These are phyloP conservation scores for Arctium lappa DNA, from an alignment of 129 eudicot genomes.

Conservation along the genomic window DNA sequence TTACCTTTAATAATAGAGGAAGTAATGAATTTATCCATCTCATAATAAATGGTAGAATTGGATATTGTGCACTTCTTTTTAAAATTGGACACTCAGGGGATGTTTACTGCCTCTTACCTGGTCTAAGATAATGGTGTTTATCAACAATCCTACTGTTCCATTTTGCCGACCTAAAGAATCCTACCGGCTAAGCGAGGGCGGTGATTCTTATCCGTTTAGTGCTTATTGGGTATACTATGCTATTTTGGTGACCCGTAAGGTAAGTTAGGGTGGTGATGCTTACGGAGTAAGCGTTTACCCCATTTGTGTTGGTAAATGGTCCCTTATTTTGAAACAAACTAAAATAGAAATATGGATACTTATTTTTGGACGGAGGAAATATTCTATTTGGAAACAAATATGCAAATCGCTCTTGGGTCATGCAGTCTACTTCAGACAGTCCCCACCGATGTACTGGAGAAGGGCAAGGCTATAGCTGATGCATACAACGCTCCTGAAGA, in stretches of 20 bases:
- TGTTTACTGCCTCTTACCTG: background rate
- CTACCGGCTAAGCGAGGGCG: background rate
- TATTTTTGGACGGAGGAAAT: background rate
- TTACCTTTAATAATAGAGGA: background rate
- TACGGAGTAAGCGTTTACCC: background rate
- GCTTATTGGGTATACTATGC: no score
- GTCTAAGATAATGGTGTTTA: background rate
- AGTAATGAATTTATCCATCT: background rate
- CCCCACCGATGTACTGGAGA: constrained; percentile 69
- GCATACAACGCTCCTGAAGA: constrained; percentile 60
- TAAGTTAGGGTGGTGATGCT: background rate
- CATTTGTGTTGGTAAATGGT: background rate
- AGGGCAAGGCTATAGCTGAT: constrained; percentile 78
- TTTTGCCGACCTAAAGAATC: background rate
- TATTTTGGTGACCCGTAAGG: background rate
- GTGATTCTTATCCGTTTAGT: no score
- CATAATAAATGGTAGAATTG: background rate
- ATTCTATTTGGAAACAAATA: background rate
- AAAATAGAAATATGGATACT: background rate
- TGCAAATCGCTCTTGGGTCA: background rate
- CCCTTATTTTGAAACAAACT: background rate
- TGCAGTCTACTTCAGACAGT: constrained; percentile 79
- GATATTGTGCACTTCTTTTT: background rate
- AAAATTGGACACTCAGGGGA: background rate
- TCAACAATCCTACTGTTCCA: background rate